These are phyloP conservation scores for Anacardium occidentale DNA, from an alignment of 345 rosid genomes.

Conservation along the genomic window DNA sequence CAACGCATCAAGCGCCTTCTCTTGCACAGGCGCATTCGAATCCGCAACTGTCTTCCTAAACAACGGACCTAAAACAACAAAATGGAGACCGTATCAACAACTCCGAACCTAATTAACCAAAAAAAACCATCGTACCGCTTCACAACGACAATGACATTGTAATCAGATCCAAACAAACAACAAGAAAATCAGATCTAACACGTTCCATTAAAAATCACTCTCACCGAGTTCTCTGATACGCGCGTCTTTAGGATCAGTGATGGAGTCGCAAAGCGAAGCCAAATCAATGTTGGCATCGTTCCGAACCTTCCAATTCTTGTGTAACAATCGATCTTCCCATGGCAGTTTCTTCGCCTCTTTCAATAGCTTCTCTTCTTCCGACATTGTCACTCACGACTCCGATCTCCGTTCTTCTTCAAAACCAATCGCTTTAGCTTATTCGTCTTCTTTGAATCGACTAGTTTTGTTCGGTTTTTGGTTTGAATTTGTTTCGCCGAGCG, in stretches of 20 bases:
- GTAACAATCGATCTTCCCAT: conserved; percentile 95
- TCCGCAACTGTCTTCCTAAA: conserved; percentile 91
- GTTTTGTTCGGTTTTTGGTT: neutral
- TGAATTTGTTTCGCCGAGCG: neutral
- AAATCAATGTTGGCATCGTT: conserved; percentile 92
- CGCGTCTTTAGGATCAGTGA: conserved; percentile 89
- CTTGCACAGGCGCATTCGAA: conserved; percentile 99
- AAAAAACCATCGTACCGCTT: too few relatives aligned
- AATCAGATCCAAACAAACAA: conserved; percentile 33
- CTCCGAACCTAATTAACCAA: too few relatives aligned
- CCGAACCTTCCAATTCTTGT: conserved; percentile 98
- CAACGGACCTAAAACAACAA: conserved; percentile 55
- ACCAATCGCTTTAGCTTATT: conserved; percentile 4
- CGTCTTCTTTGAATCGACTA: neutral
- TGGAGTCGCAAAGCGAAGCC: conserved; percentile 80
- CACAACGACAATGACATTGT: neutral
- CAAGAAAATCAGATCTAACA: conserved; percentile 54
- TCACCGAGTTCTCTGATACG: conserved; percentile 93
- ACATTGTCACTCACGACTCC: conserved; percentile 39
- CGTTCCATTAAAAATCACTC: conserved; percentile 13
- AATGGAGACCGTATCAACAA: conserved; percentile 7
- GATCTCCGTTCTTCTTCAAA: neutral
- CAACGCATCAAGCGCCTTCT: conserved; percentile 95
- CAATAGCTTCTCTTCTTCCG: conserved; percentile 91
- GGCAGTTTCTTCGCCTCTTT: conserved; percentile 97